Conservation (phyloP, 1,139 yeast species). For the Debaryomyces sp. region DNA sequence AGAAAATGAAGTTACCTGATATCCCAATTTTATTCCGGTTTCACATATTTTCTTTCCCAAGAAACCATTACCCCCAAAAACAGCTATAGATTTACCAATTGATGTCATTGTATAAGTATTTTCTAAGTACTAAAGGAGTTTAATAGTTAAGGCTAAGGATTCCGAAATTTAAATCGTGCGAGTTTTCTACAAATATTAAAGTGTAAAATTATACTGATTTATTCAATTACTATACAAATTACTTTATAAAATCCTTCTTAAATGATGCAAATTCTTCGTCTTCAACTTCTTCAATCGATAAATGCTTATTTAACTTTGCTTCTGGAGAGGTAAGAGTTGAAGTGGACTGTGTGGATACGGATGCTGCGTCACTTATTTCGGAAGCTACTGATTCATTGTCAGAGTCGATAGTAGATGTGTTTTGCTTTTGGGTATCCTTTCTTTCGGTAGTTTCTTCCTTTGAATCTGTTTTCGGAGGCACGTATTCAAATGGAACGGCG, state of each 20-base stretch:
- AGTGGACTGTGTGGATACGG: constrained; percentile 12
- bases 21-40: constrained; percentile 64
- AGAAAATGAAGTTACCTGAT: constrained; percentile 64
- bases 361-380: constrained; percentile 19
- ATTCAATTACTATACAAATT: constrained; percentile 1
- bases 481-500: constrained; percentile 1
- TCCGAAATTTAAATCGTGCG: background rate
- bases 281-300: constrained; percentile 36
- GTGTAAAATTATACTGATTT: constrained; percentile 2
- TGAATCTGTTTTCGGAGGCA: background rate
- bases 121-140: background rate
- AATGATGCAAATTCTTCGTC: constrained; percentile 37
- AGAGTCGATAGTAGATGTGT: constrained; percentile 12
- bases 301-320: constrained; percentile 21
- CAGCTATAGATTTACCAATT: constrained; percentile 47
- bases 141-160: background rate
- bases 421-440: too few species aligned
- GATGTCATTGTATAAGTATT: constrained; percentile 3
- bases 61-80: constrained; percentile 89
- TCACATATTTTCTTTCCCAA: constrained; percentile 74
- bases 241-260: constrained; percentile 35
- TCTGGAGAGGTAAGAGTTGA: constrained; percentile 9
- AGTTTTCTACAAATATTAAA: background rate
- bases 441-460: background rate
- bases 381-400: constrained; percentile 28